These are phyloP conservation scores for Dendrobium nobile DNA, from an alignment of 106 monocot genomes.

Conservation along the genomic window DNA sequence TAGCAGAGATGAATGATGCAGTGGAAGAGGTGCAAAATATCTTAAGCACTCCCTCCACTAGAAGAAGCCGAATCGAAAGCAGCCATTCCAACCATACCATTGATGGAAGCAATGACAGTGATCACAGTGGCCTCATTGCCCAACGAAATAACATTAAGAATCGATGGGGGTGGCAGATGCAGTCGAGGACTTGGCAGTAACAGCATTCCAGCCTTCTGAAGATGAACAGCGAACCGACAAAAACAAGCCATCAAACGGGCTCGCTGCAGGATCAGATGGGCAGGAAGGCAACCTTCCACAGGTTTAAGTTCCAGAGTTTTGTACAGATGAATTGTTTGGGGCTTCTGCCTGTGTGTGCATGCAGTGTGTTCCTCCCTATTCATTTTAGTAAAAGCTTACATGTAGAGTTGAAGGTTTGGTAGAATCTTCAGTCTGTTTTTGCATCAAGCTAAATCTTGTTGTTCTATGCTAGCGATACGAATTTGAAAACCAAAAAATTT, in stretches of 20 bases:
- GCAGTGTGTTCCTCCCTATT: background rate
- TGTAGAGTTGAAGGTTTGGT: background rate
- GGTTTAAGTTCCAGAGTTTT: background rate
- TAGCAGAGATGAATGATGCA: conserved; percentile 34
- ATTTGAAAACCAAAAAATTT: background rate
- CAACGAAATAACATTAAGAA: conserved; percentile 39
- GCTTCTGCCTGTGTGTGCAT: background rate
- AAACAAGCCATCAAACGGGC: background rate
- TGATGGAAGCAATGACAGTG: background rate
- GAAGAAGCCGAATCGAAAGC: conserved; percentile 8
- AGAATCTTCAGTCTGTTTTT: background rate
- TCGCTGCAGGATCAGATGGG: background rate
- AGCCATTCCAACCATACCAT: conserved; percentile 2
- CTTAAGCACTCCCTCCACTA: background rate
- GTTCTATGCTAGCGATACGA: background rate
- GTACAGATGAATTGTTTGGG: too few relatives aligned
- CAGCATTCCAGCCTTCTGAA: background rate
- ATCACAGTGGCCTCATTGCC: conserved; percentile 36
- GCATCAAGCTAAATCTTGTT: background rate
- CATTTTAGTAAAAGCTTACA: background rate
- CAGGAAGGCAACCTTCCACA: background rate
- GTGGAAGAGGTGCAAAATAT: conserved; percentile 35
- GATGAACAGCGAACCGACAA: background rate
- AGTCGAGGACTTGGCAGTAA: conserved; percentile 15
- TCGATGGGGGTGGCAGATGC: conserved; percentile 28